Evolutionary conservation across 768 basidiomycete genomes (phyloP).

Genomic region (Leccinum aurantiacum): DNA sequence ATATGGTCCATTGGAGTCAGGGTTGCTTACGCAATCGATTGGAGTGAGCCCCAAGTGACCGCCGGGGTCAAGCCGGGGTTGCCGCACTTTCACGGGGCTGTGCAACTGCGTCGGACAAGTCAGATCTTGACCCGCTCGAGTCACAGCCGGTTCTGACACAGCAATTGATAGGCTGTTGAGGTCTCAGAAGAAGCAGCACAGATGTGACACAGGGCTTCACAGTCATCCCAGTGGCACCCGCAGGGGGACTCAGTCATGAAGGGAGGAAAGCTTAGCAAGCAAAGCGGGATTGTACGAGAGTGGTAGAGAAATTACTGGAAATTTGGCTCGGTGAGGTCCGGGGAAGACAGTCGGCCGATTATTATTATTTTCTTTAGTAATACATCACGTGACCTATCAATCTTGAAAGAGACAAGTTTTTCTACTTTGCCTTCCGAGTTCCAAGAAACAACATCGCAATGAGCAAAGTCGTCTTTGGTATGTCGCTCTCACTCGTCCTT

Average conservation of each 20-base stretch:
- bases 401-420: not conserved
- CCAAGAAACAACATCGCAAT: conserved; percentile 28
- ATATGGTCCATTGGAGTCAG: not conserved
- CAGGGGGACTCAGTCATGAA: not conserved
- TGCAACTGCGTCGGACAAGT: too few species aligned
- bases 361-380: not conserved
- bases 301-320: conserved; percentile 9
- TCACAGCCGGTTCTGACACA: not conserved
- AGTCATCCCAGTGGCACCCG: not conserved
- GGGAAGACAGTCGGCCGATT: not conserved
- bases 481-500: conserved; percentile 18
- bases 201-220: not conserved
- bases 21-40: not conserved
- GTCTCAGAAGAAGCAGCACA: not conserved
- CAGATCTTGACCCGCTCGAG: too few species aligned
- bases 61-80: too few species aligned
- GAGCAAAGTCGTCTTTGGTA: conserved; percentile 77
- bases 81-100: too few species aligned
- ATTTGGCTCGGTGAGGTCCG: not conserved
- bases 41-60: too few species aligned
- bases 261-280: not conserved
- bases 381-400: not conserved
- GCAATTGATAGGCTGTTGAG: not conserved
- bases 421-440: not conserved
- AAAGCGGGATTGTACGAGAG: not conserved